Base-by-base conservation (phyloP, 2,329 filamentous ascomycete genomes). In the Neonectria coccinea region DNA sequence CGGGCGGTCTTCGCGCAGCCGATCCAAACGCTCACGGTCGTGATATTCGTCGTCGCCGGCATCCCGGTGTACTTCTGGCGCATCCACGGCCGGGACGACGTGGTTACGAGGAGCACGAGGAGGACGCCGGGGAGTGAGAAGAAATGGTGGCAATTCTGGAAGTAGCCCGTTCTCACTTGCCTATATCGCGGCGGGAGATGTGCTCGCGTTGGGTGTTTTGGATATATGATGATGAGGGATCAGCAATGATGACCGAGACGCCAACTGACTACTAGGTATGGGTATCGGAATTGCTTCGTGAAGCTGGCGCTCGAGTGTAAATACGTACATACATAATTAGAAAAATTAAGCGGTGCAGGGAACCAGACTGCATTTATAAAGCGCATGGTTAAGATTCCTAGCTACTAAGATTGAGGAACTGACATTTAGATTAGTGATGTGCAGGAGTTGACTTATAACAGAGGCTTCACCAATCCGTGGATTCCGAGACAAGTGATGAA, bases 1-100 rank as follows among this genome's bases (percentile, higher is more conserved):
- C 86, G 96, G 55, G 94, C 94, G 4, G 89, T 98, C 14, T 96
- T 99, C 76, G 92, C 94, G 33, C 91, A 97, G 79, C 96, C 96
- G 5, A 73, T 97, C 56, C 94, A 99, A 84, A 97, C 95, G 0
- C 77, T 97, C 25, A 88, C 95, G 22, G 96, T 99, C 8, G 83
- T 97, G 6, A 90, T 83, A 0, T 99, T 98, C 74, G 92, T 97
- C 64, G 83, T 91, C 5, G 90, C 89, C 0, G 96, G 96, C 1
- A 83, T 98, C 41, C 92, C 94, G 0, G 88, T 98, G 29, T 99
- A 95, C 80, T 97, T 92, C 77, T 97, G 91, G 89, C 87, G 93
- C 70, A 90, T 97, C 51, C 88, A 89, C 55, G 86, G 90, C 22
- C 84, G 89, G 51, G 88, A 91, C 72, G 78, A 81, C 70, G 77